These are phyloP conservation scores for Myotisia sp. DNA, from an alignment of 2,329 filamentous ascomycete genomes.

Conservation along the genomic window DNA sequence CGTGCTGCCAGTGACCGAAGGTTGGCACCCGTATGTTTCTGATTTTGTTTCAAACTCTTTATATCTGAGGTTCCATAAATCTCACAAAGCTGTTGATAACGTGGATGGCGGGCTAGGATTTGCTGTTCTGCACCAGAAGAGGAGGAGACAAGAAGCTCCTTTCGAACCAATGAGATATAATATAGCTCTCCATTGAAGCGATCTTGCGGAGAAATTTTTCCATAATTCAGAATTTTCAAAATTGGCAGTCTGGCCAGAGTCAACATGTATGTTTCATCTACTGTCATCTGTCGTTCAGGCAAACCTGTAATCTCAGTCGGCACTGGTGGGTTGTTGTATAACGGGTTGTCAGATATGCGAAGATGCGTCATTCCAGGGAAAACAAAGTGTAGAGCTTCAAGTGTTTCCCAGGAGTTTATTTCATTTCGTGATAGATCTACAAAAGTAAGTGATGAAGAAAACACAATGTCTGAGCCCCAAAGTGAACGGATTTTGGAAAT, in stretches of 20 bases:
- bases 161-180: constrained; percentile 72
- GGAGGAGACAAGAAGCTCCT: constrained; percentile 47
- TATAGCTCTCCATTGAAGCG: constrained; percentile 82
- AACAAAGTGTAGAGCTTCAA: constrained; percentile 50
- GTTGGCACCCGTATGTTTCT: constrained; percentile 35
- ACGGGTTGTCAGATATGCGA: constrained; percentile 71
- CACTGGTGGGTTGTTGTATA: constrained; percentile 45
- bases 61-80: constrained; percentile 60
- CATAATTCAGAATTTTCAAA: constrained; percentile 47
- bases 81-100: constrained; percentile 60
- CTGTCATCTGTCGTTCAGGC: constrained; percentile 29
- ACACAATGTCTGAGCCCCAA: constrained; percentile 32
- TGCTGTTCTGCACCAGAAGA: constrained; percentile 27
- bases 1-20: constrained; percentile 71
- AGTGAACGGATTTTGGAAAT: constrained; percentile 36
- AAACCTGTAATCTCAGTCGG: constrained; percentile 26
- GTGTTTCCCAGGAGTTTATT: constrained; percentile 55
- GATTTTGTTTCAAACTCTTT: constrained; percentile 34
- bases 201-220: constrained; percentile 55
- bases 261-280: constrained; percentile 80
- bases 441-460: constrained; percentile 44
- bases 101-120: constrained; percentile 51
- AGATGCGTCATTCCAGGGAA: constrained; percentile 64
- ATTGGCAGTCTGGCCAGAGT: constrained; percentile 59
- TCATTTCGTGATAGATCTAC: constrained; percentile 62